These are phyloP conservation scores for Penicillium malachiteum DNA, from an alignment of 495 filamentous ascomycete species.

Conservation along the genomic window DNA sequence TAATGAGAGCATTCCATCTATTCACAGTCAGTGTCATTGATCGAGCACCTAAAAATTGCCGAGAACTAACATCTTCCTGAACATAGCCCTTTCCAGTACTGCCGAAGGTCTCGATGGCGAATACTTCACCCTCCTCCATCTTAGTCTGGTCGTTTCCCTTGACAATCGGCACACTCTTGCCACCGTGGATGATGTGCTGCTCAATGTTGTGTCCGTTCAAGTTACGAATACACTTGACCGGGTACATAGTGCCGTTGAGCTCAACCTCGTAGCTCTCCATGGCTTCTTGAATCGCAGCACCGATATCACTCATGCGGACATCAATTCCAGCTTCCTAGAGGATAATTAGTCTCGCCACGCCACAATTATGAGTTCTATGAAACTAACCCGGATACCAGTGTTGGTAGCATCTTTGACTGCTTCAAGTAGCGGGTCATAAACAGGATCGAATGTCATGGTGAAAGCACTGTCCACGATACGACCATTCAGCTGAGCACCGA, in stretches of 20 bases:
- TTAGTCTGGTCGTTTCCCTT: slow-evolving; percentile 76
- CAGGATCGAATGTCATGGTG: slow-evolving; percentile 60
- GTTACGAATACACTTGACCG: slow-evolving; percentile 83
- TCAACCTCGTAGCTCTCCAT: slow-evolving; percentile 69
- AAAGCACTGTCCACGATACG: slow-evolving; percentile 66
- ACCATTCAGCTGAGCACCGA: slow-evolving; percentile 64
- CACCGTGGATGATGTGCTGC: slow-evolving; percentile 83
- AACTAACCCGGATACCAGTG: slow-evolving; percentile 52
- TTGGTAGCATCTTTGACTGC: slow-evolving; percentile 65
- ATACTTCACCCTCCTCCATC: slow-evolving; percentile 94
- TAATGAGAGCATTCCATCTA: slow-evolving; percentile 76
- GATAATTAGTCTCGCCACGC: slow-evolving; percentile 21
- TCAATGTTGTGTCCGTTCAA: slow-evolving; percentile 87
- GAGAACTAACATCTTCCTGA: slow-evolving; percentile 64
- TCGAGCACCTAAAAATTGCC: neutral
- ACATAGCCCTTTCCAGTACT: slow-evolving; percentile 88
- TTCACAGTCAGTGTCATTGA: slow-evolving; percentile 12
- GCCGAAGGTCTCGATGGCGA: slow-evolving; percentile 92
- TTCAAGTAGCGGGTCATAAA: slow-evolving; percentile 59
- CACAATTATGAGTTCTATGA: neutral
- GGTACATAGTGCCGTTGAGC: slow-evolving; percentile 69
- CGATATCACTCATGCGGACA: slow-evolving; percentile 59
- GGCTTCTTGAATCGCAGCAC: slow-evolving; percentile 62
- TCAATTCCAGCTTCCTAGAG: slow-evolving; percentile 58
- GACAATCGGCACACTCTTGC: slow-evolving; percentile 87